phyloP scores from a whole-genome alignment of 169 alveolate species.

The Plasmodium fragile region DNA sequence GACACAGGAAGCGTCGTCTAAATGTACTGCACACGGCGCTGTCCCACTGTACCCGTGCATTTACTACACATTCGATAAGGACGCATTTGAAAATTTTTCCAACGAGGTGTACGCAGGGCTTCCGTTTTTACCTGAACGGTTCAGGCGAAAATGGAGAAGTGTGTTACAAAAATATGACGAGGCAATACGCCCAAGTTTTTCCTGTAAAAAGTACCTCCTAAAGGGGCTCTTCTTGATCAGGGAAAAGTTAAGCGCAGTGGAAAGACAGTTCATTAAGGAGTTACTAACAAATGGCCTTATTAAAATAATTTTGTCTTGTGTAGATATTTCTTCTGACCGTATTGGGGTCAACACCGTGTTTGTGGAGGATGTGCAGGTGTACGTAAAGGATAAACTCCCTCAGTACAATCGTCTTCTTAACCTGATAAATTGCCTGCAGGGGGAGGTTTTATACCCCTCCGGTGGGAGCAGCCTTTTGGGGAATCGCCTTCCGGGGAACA shows the following conservation, averaged over 20 bases:
- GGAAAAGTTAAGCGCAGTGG: neutral
- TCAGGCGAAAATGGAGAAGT: neutral
- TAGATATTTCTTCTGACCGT: slow-evolving; percentile 34
- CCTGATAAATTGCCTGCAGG: slow-evolving; percentile 30
- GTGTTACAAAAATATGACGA: slow-evolving; percentile 21
- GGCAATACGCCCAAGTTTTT: neutral
- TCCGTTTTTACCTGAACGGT: slow-evolving; percentile 12
- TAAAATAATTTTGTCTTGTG: slow-evolving; percentile 40
- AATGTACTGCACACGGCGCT: neutral
- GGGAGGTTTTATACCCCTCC: neutral
- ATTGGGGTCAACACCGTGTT: slow-evolving; percentile 25
- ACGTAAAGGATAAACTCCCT: neutral
- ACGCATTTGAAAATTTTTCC: slow-evolving; percentile 7
- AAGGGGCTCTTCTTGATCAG: slow-evolving; percentile 38
- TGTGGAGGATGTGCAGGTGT: slow-evolving; percentile 41
- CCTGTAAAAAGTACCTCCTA: slow-evolving; percentile 14
- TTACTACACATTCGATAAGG: slow-evolving; percentile 47
- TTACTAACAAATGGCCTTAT: slow-evolving; percentile 42
- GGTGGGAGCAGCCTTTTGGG: neutral
- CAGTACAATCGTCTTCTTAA: slow-evolving; percentile 23
- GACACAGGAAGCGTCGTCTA: neutral
- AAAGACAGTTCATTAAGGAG: slow-evolving; percentile 1
- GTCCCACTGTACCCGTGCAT: slow-evolving; percentile 50
- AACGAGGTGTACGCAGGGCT: slow-evolving; percentile 18
- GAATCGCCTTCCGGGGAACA: neutral